These are phyloP conservation scores for Botrytis aclada DNA, from an alignment of 2,329 filamentous ascomycete species.

Conservation along the genomic window DNA sequence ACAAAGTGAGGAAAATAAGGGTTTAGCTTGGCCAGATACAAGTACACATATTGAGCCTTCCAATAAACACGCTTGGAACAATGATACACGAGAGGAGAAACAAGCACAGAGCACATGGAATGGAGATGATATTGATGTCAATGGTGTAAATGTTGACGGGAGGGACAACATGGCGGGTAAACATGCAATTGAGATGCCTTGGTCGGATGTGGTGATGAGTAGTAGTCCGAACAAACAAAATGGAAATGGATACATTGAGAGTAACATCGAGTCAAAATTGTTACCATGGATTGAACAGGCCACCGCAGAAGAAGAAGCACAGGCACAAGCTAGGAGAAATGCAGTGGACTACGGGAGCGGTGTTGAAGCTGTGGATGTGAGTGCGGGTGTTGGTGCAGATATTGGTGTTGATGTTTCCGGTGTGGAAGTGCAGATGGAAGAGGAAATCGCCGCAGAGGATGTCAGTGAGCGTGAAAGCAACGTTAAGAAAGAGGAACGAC, in stretches of 20 bases:
- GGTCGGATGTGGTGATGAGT: slow-evolving; percentile 13
- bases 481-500: not conserved
- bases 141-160: not conserved
- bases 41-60: not conserved
- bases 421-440: not conserved
- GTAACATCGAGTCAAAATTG: slow-evolving; percentile 16
- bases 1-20: slow-evolving; percentile 3
- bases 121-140: not conserved
- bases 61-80: not conserved
- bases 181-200: slow-evolving; percentile 5
- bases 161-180: not conserved
- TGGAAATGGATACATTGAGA: slow-evolving; percentile 14
- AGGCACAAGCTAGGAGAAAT: slow-evolving; percentile 15
- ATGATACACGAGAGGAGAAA: not conserved
- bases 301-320: slow-evolving; percentile 16
- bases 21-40: slow-evolving; percentile 12
- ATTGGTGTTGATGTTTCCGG: not conserved
- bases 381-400: not conserved
- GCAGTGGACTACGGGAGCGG: not conserved
- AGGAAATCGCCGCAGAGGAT: not conserved
- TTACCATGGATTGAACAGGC: slow-evolving; percentile 19
- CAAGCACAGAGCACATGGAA: slow-evolving; percentile 1
- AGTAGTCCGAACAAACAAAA: slow-evolving; percentile 11
- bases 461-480: not conserved
- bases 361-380: not conserved